phyloP scores from a whole-genome alignment of 208 protist species.

The Lotmaria passim region DNA sequence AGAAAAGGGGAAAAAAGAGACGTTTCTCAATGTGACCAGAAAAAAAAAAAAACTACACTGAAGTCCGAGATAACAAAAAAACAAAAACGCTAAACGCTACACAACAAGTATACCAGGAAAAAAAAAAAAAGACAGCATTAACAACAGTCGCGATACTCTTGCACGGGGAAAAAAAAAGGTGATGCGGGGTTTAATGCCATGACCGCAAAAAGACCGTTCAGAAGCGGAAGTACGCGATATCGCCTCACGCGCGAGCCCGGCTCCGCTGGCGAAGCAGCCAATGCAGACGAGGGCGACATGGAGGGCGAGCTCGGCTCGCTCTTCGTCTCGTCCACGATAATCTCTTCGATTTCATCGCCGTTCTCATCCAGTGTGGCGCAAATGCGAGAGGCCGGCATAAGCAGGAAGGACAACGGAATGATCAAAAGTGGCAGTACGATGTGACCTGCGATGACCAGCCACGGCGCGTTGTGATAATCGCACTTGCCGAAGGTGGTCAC shows the following conservation, averaged over 20 bases:
- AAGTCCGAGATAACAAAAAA: background rate
- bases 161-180: background rate
- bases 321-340: background rate
- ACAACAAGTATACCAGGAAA: background rate
- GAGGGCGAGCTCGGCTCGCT: background rate
- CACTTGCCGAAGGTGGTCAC: conserved; percentile 50
- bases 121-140: background rate
- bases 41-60: background rate
- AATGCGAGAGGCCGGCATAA: conserved; percentile 57
- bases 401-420: conserved; percentile 47
- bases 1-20: background rate
- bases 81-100: background rate
- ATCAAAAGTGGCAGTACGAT: conserved; percentile 54
- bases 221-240: too few species aligned
- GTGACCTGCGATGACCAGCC: conserved; percentile 60
- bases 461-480: conserved; percentile 65
- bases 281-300: background rate
- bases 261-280: too few species aligned
- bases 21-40: background rate
- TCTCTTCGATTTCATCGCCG: conserved; percentile 3
- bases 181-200: too few species aligned
- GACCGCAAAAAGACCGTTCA: too few species aligned
- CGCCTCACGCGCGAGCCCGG: too few species aligned
- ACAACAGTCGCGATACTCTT: background rate
- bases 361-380: conserved; percentile 41